Evolutionary conservation across 169 alveolate genomes (phyloP), one percentile per base, ranked within the genome.

Genomic region (Plasmodium fragile): DNA sequence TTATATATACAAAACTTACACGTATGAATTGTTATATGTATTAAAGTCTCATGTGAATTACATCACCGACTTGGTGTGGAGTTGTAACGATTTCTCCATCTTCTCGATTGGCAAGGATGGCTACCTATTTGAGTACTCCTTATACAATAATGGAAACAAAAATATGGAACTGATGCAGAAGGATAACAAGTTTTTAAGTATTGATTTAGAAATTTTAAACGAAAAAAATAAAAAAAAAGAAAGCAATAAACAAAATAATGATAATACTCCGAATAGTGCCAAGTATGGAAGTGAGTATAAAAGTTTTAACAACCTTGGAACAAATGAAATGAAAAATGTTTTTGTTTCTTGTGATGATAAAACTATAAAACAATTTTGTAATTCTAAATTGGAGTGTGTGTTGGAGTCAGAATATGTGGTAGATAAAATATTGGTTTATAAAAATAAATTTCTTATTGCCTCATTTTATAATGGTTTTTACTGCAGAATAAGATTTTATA

Each of bases 31-130:
- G n/a, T 79, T 89, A 34, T 89, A 22, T 79, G 82, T 89, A 11
- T 80, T 89, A 18, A 89, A 89, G 72, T 79, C 91, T 6, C 94
- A 89, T 45, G 90, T 80, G 8, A 89, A 89, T 89, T 89, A 89
- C 45, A 89, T 89, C 36, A 65, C 94, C 5, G 94, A 89, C 34
- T 59, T 89, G 32, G 72, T 89, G 3, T 89, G 94, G 94, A 80
- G 83, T 30, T 55, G 22, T 10, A 77, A 89, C 52, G 94, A 89
- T 34, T 89, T 89, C 72, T 59, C 94, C 16, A 43, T 89, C 2
- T 89, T 89, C 32, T 89, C 94, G 10, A 89, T 89, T 1, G 94
- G 94, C 22, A 78, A 79, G 41, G 94, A 89, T 79, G 94, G 94
- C 16, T 89, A 89, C 53, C 16, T 89, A 16, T 89, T 89, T 89